Percentiles rank a stretch among this genome's conserved stretches.
Evolutionary conservation across 768 basidiomycete species (phyloP).

Genomic region (Jaapia argillacea): DNA sequence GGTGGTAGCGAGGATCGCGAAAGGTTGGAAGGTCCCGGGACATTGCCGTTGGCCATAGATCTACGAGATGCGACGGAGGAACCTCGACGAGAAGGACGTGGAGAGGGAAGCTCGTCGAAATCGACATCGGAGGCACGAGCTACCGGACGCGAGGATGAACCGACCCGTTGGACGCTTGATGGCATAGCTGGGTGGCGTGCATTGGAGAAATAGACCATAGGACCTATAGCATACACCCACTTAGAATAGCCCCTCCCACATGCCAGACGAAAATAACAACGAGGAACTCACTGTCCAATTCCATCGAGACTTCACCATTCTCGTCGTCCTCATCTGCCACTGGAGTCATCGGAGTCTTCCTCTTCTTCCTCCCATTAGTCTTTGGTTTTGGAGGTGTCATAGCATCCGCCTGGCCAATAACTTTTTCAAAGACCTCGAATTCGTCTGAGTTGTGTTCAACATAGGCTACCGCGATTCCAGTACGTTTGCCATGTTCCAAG

Average conservation of each 20-base stretch:
- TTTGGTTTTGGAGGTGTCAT: conserved; percentile 52
- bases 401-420: conserved; percentile 60
- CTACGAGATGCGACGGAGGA: not conserved
- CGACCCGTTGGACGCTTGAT: conserved; percentile 20
- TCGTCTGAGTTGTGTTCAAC: conserved; percentile 72
- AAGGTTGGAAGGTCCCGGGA: not conserved
- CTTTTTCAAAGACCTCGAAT: conserved; percentile 72
- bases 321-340: conserved; percentile 29
- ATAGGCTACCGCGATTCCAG: conserved; percentile 58
- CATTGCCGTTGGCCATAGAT: not conserved
- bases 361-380: conserved; percentile 32
- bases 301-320: conserved; percentile 72
- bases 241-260: conserved; percentile 1
- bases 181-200: conserved; percentile 31
- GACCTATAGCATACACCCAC: conserved; percentile 12
- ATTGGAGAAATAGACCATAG: conserved; percentile 25
- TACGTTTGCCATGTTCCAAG: conserved; percentile 70
- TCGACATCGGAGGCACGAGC: conserved; percentile 43
- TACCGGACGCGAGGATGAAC: conserved; percentile 35
- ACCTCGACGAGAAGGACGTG: conserved; percentile 23
- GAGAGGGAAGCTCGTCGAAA: conserved; percentile 57
- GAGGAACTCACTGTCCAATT: conserved; percentile 56
- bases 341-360: conserved; percentile 24
- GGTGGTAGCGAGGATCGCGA: not conserved
- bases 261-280: not conserved